Conservation (phyloP, 192 early-diverging fungal genomes). For the Cladochytrium replicatum region DNA sequence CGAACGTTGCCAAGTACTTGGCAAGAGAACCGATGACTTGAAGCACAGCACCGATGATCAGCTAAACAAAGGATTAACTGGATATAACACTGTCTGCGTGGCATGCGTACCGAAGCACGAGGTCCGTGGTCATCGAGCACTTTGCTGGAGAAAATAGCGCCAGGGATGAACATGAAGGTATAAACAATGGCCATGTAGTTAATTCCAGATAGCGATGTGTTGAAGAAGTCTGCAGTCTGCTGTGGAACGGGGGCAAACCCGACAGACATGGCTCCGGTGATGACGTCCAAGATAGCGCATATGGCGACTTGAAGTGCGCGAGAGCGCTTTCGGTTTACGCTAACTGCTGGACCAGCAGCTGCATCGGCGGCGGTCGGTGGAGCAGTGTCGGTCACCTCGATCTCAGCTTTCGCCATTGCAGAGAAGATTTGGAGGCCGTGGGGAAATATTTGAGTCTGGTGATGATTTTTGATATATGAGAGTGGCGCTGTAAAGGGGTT, state of each 20-base stretch:
- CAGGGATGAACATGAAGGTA: neutral
- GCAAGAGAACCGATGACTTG: neutral
- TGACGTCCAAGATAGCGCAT: no score
- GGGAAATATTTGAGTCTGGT: no score
- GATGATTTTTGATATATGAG: no score
- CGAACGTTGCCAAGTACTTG: neutral
- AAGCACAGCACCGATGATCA: neutral
- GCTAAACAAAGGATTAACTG: neutral
- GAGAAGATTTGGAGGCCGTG: no score
- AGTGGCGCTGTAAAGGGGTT: no score
- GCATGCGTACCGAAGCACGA: neutral
- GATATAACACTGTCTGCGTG: neutral
- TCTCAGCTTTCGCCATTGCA: no score
- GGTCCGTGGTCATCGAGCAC: neutral
- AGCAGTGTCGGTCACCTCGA: no score
- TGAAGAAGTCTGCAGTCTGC: neutral
- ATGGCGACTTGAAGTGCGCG: no score
- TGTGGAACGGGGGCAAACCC: neutral
- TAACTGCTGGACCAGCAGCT: no score
- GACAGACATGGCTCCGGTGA: no score
- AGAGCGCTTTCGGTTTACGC: no score
- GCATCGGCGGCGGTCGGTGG: no score
- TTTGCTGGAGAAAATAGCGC: neutral
- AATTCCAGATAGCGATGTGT: neutral
- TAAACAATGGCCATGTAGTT: neutral